Base-by-base conservation (phyloP, 306 rosid genomes). In the Vigna mungo region DNA sequence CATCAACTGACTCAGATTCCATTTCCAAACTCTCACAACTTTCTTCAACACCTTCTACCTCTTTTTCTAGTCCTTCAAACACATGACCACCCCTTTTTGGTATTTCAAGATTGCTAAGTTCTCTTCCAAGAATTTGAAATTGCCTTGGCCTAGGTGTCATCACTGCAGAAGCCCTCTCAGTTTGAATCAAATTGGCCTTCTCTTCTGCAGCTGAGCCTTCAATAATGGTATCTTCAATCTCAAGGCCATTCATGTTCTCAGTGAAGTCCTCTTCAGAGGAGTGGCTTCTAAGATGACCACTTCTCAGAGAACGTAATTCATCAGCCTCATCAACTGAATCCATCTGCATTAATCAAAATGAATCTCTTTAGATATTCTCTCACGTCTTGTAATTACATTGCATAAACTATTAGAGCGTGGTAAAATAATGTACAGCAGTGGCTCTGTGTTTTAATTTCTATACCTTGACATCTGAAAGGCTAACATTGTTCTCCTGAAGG, bases 381-480 rank as follows among this genome's bases (percentile, higher is more conserved):
- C 13, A 17, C 60, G 54, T 44, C 63, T 53, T 46, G 70, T 55
- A 51, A 56, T 49, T 2, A 64, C 75, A 69, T 16, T 69, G 69
- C 65, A 30, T 7, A 75, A 79, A 76, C 47, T 46, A 44, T 9
- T 3, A 25, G 27, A 25, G 27, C 27, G 27, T 25, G 27, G 27
- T 25, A n/a, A 65, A 68, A 70, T 14, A 66, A 75, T n/a, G 48
- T 44, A 46, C 78, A 56, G 52, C 44, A 27, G n/a, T 60, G 11
- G 56, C 70, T 56, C 67, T 16, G 32, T 54, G 30, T 30, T 75
- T 81, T 17, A 71, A 43, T 34, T 67, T 67, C 36, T n/a, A 60
- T 92, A 95, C 99, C 97, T 92, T 86, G 48, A 96, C 94, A 81
- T 96, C 90, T 8, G 84, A 87, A 64, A 96, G 92, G 79, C 84